phyloP scores from a whole-genome alignment of 106 monocot species.

The Allium fistulosum region DNA sequence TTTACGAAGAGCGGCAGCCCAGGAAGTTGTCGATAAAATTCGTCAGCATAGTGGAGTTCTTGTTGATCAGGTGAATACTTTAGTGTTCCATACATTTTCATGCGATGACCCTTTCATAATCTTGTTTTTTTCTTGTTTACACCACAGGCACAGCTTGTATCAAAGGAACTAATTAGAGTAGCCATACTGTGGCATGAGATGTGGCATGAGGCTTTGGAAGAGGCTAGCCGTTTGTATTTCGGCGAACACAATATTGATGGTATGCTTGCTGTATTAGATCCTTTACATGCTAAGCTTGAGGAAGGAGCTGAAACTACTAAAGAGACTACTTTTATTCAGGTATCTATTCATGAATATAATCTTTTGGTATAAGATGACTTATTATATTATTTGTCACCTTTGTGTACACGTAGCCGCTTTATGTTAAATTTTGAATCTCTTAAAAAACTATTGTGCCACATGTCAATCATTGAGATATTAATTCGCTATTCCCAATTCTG shows the following conservation, averaged over 20 bases:
- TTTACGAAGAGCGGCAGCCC: slow-evolving; percentile 82
- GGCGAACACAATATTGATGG: slow-evolving; percentile 98
- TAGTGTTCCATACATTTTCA: neutral
- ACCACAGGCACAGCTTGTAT: slow-evolving; percentile 91
- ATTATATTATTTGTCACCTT: too few species aligned
- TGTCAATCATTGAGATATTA: too few species aligned
- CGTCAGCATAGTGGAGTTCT: slow-evolving; percentile 92
- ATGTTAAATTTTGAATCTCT: too few species aligned
- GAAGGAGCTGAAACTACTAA: slow-evolving; percentile 77
- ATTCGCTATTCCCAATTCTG: too few species aligned
- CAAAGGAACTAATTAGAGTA: slow-evolving; percentile 95
- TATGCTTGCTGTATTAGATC: slow-evolving; percentile 83
- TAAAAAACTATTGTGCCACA: too few species aligned
- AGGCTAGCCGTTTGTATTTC: slow-evolving; percentile 98
- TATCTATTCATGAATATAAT: slow-evolving; percentile 8
- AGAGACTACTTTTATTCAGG: slow-evolving; percentile 93
- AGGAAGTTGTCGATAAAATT: slow-evolving; percentile 96
- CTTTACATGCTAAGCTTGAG: slow-evolving; percentile 80
- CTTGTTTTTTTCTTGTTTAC: slow-evolving; percentile 2
- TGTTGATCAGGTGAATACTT: slow-evolving; percentile 74
- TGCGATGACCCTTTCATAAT: slow-evolving; percentile 1
- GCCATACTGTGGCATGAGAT: slow-evolving; percentile 99
- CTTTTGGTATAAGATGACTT: too few species aligned
- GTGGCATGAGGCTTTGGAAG: slow-evolving; percentile 99
- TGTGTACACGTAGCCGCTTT: too few species aligned